Conservation (phyloP, 2,329 filamentous ascomycete species). For the Aspergillus fijiensis region DNA sequence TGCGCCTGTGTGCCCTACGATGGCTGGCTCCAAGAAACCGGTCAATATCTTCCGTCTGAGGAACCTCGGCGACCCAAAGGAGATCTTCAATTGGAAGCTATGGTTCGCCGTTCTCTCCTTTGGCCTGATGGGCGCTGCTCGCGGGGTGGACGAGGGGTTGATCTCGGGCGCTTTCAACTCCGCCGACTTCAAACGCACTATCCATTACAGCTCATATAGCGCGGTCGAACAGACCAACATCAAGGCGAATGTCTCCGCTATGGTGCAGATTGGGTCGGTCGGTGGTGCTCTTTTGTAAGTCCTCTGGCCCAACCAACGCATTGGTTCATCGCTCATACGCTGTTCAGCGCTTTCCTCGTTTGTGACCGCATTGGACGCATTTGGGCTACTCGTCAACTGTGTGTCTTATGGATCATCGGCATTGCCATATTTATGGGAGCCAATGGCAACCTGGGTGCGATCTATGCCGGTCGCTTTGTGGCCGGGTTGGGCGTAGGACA, state of each 20-base stretch:
- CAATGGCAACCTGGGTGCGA: constrained; percentile 38
- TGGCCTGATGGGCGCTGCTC: constrained; percentile 71
- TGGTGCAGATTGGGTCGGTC: constrained; percentile 79
- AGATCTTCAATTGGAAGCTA: constrained; percentile 73
- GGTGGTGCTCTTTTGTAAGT: constrained; percentile 63
- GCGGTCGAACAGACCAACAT: constrained; percentile 61
- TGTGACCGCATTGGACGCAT: constrained; percentile 50
- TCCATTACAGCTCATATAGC: constrained; percentile 57
- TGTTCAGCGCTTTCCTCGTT: constrained; percentile 47
- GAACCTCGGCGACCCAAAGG: constrained; percentile 64
- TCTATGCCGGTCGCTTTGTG: constrained; percentile 48
- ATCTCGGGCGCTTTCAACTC: constrained; percentile 71
- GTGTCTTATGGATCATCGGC: constrained; percentile 44
- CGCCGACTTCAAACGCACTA: constrained; percentile 61
- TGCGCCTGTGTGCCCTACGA: neutral
- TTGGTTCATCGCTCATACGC: neutral
- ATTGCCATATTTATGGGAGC: constrained; percentile 47
- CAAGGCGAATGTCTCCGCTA: constrained; percentile 76
- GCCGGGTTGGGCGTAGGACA: constrained; percentile 46
- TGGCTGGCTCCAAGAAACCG: constrained; percentile 33
- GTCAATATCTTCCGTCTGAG: constrained; percentile 59
- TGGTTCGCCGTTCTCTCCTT: constrained; percentile 76
- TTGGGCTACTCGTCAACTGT: constrained; percentile 43
- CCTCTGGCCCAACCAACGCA: neutral
- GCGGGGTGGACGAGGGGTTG: constrained; percentile 77